phyloP scores from a whole-genome alignment of 1,284 basidiomycete species.

The Malassezia globosa region DNA sequence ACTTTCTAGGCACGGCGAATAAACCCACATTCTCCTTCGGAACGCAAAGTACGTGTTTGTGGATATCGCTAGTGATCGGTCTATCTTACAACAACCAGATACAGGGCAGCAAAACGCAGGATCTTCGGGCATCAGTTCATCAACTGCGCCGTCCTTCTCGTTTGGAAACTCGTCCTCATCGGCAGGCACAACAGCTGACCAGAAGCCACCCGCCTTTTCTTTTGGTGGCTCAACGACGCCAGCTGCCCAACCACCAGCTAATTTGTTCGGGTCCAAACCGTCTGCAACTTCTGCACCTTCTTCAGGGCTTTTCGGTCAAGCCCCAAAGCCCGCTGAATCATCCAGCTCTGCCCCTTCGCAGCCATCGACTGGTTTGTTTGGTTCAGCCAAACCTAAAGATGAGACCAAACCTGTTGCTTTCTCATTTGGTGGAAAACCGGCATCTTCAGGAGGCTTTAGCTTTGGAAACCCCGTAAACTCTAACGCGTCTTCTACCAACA shows the following conservation, averaged over 20 bases:
- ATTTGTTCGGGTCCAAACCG: slow-evolving; percentile 14
- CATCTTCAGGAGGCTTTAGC: slow-evolving; percentile 6
- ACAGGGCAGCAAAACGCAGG: background rate
- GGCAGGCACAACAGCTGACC: background rate
- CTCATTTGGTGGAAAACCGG: slow-evolving; percentile 7
- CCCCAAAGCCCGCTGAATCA: slow-evolving; percentile 2
- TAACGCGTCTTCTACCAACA: no score
- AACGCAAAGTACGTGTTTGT: slow-evolving; percentile 1
- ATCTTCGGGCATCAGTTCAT: background rate
- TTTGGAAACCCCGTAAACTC: slow-evolving; percentile 3
- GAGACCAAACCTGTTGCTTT: slow-evolving; percentile 12
- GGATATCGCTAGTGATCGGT: background rate
- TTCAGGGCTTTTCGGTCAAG: slow-evolving; percentile 9
- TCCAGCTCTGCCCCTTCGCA: background rate
- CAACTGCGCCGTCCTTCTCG: background rate
- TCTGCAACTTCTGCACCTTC: background rate
- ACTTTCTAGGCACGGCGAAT: background rate
- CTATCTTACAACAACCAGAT: background rate
- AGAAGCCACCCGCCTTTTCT: background rate
- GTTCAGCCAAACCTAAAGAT: slow-evolving; percentile 4
- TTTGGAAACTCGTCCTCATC: background rate
- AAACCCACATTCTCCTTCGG: slow-evolving; percentile 3
- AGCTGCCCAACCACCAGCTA: slow-evolving; percentile 13
- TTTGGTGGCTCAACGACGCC: slow-evolving; percentile 11
- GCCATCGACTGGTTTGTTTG: slow-evolving; percentile 3